Percentiles rank a stretch among this genome's conserved stretches.
Conservation (phyloP, 176 grass and related monocot genomes). For the Paspalum vaginatum region DNA sequence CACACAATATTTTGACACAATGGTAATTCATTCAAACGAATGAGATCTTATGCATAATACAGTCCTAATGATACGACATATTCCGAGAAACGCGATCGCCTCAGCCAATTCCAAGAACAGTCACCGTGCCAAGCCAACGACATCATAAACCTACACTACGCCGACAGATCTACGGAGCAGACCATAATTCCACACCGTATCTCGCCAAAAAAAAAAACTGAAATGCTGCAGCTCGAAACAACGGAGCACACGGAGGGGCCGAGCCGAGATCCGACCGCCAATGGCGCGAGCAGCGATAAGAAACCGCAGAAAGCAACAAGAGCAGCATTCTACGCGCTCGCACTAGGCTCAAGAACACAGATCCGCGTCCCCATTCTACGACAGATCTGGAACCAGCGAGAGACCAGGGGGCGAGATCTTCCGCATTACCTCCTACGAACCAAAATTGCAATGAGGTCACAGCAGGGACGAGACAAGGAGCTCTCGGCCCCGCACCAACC, state of each 20-base stretch:
- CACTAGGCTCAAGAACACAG: not conserved
- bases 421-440: not conserved
- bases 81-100: constrained; percentile 7
- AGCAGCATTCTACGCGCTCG: not conserved
- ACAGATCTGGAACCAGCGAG: constrained; percentile 22
- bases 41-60: not conserved
- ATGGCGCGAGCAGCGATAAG: not conserved
- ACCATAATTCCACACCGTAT: not conserved
- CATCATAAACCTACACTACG: constrained; percentile 4
- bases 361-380: not conserved
- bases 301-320: not conserved
- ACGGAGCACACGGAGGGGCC: not conserved
- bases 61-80: not conserved
- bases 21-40: not conserved
- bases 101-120: not conserved
- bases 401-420: not conserved
- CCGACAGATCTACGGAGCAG: not conserved
- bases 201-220: not conserved
- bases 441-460: not conserved
- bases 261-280: not conserved
- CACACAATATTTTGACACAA: not conserved
- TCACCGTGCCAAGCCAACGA: not conserved
- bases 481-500: constrained; percentile 4
- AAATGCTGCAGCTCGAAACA: not conserved
- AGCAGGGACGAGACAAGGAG: not conserved